Evolutionary conservation across 129 eudicot species (phyloP).

Genomic region (Pulicaria dysenterica): DNA sequence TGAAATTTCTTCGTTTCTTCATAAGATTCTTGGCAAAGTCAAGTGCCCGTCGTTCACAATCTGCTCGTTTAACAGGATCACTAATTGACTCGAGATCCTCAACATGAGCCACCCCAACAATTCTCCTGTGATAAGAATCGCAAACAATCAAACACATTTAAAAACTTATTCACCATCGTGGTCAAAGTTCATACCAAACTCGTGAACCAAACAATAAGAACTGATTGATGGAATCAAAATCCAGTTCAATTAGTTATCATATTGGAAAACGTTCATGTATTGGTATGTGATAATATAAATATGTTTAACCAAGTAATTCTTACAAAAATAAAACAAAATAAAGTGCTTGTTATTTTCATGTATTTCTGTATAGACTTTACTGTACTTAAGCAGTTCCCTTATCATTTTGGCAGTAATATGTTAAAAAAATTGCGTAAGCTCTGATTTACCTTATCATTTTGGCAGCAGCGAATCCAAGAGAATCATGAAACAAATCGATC

Average conservation of each 20-base stretch:
- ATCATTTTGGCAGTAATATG: no score
- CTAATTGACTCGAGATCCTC: constrained; percentile 87
- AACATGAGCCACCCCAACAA: constrained; percentile 96
- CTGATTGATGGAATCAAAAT: background rate
- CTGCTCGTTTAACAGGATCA: constrained; percentile 65
- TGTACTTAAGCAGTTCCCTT: background rate
- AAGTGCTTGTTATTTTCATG: background rate
- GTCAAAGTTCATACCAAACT: constrained; percentile 6
- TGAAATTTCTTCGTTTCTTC: constrained; percentile 63
- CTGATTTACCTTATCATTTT: constrained; percentile 82
- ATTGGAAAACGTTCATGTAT: background rate
- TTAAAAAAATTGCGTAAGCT: constrained; percentile 1
- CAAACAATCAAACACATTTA: background rate
- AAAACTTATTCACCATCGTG: background rate
- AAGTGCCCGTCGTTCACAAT: constrained; percentile 83
- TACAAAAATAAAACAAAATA: no score
- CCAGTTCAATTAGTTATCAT: background rate
- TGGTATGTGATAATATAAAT: background rate
- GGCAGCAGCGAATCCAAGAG: constrained; percentile 95
- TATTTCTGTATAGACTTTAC: constrained; percentile 5
- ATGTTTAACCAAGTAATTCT: constrained; percentile 4
- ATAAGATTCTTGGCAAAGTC: constrained; percentile 72
- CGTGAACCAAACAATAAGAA: background rate
- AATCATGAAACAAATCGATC: constrained; percentile 76
- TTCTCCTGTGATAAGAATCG: constrained; percentile 75